phyloP scores from a whole-genome alignment of 345 rosid genomes.

The Aquilaria sinensis region DNA sequence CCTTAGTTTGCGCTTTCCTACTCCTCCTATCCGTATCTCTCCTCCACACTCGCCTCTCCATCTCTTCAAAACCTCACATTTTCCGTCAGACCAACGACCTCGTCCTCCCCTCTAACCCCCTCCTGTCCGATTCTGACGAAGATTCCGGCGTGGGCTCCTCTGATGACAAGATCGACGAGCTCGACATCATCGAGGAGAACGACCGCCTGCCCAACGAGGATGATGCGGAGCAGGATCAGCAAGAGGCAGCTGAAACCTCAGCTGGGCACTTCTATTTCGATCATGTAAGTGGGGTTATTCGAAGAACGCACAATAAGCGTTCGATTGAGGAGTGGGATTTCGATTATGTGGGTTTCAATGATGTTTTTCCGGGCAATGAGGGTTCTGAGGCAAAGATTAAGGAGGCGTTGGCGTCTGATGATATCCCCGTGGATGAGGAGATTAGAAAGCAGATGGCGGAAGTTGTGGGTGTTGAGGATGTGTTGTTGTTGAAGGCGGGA shows the following conservation, averaged over 20 bases:
- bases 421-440: constrained; percentile 66
- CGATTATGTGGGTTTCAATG: constrained; percentile 41
- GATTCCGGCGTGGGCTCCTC: constrained; percentile 16
- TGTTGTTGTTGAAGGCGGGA: constrained; percentile 54
- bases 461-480: constrained; percentile 66
- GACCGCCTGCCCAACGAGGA: constrained; percentile 14
- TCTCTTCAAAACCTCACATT: constrained; percentile 32
- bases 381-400: constrained; percentile 25
- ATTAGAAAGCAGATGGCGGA: constrained; percentile 60
- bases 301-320: constrained; percentile 49
- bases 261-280: constrained; percentile 61
- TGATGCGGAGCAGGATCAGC: constrained; percentile 36
- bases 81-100: constrained; percentile 26
- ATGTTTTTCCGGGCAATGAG: constrained; percentile 8
- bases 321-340: constrained; percentile 91
- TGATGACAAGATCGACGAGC: constrained; percentile 74
- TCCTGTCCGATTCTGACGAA: constrained; percentile 54
- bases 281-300: constrained; percentile 54
- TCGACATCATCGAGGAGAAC: constrained; percentile 60
- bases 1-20: constrained; percentile 63
- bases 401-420: constrained; percentile 73
- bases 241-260: constrained; percentile 19
- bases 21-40: constrained; percentile 83
- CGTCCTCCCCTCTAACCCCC: constrained; percentile 28
- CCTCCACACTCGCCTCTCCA: constrained; percentile 76